phyloP scores from a whole-genome alignment of 805 yeast species.

The Kuraishia borneana region DNA sequence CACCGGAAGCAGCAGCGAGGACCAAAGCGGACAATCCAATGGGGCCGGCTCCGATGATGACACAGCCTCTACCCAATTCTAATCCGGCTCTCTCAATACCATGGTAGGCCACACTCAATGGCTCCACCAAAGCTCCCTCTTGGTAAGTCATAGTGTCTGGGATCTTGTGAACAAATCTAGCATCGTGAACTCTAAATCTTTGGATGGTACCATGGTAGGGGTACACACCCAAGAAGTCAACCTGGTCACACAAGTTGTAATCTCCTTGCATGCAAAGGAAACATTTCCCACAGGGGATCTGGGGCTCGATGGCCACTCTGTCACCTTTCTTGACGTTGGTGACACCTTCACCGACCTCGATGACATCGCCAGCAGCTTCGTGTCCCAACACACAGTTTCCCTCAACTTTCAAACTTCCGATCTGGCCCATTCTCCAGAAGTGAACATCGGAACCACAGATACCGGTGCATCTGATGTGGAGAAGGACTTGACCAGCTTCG shows the following conservation, averaged over 20 bases:
- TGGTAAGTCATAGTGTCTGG: conserved; percentile 34
- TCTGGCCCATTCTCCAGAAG: conserved; percentile 54
- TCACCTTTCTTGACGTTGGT: conserved; percentile 32
- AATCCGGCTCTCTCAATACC: conserved; percentile 36
- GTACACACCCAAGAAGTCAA: conserved; percentile 23
- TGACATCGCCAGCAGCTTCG: conserved; percentile 32
- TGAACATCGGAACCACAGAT: conserved; percentile 72
- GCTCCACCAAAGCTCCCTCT: conserved; percentile 47
- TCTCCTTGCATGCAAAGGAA: conserved; percentile 26
- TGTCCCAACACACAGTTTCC: conserved; percentile 31
- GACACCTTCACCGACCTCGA: conserved; percentile 39
- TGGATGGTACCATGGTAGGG: conserved; percentile 29
- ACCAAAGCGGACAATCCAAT: conserved; percentile 39
- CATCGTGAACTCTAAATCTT: conserved; percentile 21
- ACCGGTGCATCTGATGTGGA: conserved; percentile 55
- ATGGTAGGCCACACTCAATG: conserved; percentile 40
- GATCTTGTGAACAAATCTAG: conserved; percentile 22
- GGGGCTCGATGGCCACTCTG: conserved; percentile 42
- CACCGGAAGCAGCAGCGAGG: conserved; percentile 41
- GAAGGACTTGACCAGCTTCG: conserved; percentile 31
- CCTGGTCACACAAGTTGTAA: conserved; percentile 27
- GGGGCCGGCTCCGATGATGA: conserved; percentile 50
- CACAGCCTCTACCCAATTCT: conserved; percentile 32
- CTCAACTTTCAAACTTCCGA: conserved; percentile 32
- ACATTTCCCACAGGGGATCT: conserved; percentile 35